A percentile compares a stretch with the other conserved stretches of the same genome.
These are phyloP conservation scores for Penicillium riverlandense DNA, from an alignment of 495 filamentous ascomycete genomes.

Conservation along the genomic window DNA sequence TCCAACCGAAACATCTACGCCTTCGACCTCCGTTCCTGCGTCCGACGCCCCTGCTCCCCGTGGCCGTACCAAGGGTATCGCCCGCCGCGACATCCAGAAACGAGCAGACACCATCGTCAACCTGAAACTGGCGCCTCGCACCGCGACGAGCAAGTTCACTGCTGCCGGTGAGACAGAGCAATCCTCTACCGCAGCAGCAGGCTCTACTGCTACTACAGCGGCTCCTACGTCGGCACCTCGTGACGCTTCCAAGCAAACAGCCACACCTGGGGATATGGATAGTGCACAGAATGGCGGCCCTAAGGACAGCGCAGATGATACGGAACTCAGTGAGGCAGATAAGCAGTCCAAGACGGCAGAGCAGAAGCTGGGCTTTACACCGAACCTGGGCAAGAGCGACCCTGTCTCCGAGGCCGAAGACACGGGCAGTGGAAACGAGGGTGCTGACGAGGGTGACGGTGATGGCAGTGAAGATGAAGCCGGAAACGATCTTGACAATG, in stretches of 20 bases:
- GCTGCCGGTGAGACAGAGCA: conserved; percentile 17
- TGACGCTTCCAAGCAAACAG: neutral
- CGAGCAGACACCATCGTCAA: conserved; percentile 52
- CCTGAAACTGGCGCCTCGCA: conserved; percentile 31
- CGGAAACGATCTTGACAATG: conserved; percentile 10
- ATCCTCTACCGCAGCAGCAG: conserved; percentile 2
- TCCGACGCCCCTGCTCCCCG: conserved; percentile 38
- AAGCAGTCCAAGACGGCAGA: conserved; percentile 36
- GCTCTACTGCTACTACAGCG: conserved; percentile 8
- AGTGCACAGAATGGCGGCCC: conserved; percentile 35
- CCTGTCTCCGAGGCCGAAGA: conserved; percentile 24
- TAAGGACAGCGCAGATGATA: conserved; percentile 74
- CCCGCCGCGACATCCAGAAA: conserved; percentile 55
- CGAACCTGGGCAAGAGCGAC: conserved; percentile 21
- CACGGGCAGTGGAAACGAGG: conserved; percentile 18
- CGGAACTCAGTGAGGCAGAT: conserved; percentile 66
- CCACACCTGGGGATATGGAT: conserved; percentile 8
- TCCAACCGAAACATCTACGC: conserved; percentile 28
- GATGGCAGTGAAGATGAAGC: conserved; percentile 6
- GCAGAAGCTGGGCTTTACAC: conserved; percentile 26
- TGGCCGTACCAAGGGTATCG: conserved; percentile 52
- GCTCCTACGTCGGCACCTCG: conserved; percentile 13
- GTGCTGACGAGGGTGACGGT: conserved; percentile 6
- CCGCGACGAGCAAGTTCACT: conserved; percentile 19
- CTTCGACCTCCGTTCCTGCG: conserved; percentile 26